Base-by-base conservation (phyloP, 2,329 filamentous ascomycete species). In the Xylaria sp. region DNA sequence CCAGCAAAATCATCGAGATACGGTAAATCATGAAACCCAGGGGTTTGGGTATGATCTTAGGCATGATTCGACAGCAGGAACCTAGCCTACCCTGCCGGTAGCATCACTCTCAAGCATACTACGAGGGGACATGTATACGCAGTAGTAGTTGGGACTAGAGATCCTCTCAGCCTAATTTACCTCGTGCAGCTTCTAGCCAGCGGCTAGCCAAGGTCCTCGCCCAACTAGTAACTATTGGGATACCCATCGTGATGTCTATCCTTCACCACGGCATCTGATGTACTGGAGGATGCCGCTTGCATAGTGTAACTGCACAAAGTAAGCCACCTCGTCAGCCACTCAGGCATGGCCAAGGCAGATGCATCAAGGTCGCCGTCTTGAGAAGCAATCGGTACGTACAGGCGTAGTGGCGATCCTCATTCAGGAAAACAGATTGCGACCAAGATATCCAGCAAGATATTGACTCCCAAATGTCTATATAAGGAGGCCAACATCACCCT, bases 391-490 rank as follows among this genome's bases (percentile, higher is more conserved):
- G 37, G 35, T 58, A 48, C 57, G 55, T 44, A 42, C 48, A 63
- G 35, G 32, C 12, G 16, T 60, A n/a, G 44, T 42, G 53, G 32
- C 25, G 62, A 60, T 62, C 62, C 35, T 62, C 58, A 63, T 63
- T 60, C 40, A 68, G 29, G 61, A 40, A 60, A 59, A 68, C 54
- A 66, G 65, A 65, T 61, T 65, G 51, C 55, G 25, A 55, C 57
- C 55, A 54, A 18, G 25, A 47, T 25, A 53, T 54, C n/a, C 13
- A 60, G 37, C 58, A 48, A 51, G 29, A 53, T 35, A 21, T 54
- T 5, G 53, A n/a, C 18, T 21, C 40, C 57, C 16, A 10, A 63
- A 68, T 23, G 37, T 67, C 63, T 72, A 72, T 72, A 72, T 65
- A 72, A 72, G 63, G 63, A 65, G 60, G 60, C 54, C 53, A 42